phyloP scores from a whole-genome alignment of 768 basidiomycete species.

The Leccinum incarnatum region DNA sequence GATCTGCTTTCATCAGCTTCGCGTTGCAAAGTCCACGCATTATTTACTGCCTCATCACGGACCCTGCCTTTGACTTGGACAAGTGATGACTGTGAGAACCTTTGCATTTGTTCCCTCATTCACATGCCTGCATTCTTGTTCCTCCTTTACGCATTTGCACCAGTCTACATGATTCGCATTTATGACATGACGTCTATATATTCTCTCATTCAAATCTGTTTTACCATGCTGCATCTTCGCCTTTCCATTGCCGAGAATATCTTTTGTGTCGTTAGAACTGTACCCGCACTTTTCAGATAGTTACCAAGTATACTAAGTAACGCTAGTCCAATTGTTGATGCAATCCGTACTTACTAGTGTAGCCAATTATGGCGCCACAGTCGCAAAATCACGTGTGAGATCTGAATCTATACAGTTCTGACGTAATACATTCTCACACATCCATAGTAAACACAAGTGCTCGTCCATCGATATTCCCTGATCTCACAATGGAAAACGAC shows the following conservation, averaged over 20 bases:
- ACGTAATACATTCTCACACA: conserved; percentile 27
- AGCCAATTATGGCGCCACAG: background rate
- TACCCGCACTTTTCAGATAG: background rate
- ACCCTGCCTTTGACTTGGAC: conserved; percentile 30
- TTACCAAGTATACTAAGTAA: background rate
- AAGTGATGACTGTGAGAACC: conserved; percentile 17
- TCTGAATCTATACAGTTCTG: conserved; percentile 32
- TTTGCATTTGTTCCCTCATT: conserved; percentile 18
- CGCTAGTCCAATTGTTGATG: background rate
- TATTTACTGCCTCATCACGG: conserved; percentile 26
- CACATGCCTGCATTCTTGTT: conserved; percentile 27
- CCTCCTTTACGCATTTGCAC: conserved; percentile 16
- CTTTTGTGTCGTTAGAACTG: conserved; percentile 1
- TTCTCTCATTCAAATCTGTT: conserved; percentile 14
- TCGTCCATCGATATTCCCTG: conserved; percentile 5
- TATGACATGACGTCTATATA: conserved; percentile 14
- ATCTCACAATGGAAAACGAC: conserved; percentile 83
- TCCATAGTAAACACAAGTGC: conserved; percentile 2
- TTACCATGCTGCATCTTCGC: conserved; percentile 2
- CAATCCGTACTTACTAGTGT: background rate
- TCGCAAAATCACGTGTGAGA: background rate
- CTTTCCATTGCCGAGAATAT: background rate
- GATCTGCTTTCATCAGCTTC: conserved; percentile 16
- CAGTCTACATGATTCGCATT: conserved; percentile 19
- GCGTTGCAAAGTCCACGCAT: conserved; percentile 19